These are phyloP conservation scores for Phytophthora meadii DNA, from an alignment of 352 stramenopile species.

Conservation along the genomic window DNA sequence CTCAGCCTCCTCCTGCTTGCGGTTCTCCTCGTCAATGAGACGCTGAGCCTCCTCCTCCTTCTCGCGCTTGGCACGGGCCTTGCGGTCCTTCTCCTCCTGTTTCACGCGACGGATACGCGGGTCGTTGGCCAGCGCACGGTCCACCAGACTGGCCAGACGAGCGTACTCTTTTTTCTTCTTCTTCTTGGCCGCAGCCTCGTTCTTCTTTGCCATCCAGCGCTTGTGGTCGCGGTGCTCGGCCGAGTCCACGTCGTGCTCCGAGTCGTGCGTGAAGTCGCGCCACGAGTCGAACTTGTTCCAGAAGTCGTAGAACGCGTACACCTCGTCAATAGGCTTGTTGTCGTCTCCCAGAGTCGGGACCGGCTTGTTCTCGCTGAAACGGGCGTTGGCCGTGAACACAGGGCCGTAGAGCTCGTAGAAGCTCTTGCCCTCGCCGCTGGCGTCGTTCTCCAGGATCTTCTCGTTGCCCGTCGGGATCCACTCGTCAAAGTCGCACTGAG, in stretches of 20 bases:
- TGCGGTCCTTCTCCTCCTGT: constrained; percentile 87
- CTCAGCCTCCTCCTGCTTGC: constrained; percentile 65
- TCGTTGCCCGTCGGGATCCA: constrained; percentile 78
- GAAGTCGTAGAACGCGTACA: constrained; percentile 91
- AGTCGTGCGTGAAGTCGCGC: constrained; percentile 85
- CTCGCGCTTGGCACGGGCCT: constrained; percentile 70
- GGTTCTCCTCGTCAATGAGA: constrained; percentile 74
- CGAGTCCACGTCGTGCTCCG: constrained; percentile 87
- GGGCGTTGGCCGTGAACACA: constrained; percentile 79
- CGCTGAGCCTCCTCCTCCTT: constrained; percentile 80
- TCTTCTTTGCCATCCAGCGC: constrained; percentile 91
- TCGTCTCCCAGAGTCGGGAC: constrained; percentile 78
- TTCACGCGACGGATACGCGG: constrained; percentile 85
- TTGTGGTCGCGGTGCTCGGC: constrained; percentile 88
- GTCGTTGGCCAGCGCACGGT: constrained; percentile 77
- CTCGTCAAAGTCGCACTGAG: constrained; percentile 89
- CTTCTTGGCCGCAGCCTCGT: constrained; percentile 86
- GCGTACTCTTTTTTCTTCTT: constrained; percentile 91
- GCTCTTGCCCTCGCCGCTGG: constrained; percentile 66
- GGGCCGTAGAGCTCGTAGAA: constrained; percentile 89
- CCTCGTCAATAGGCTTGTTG: constrained; percentile 61
- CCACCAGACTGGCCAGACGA: constrained; percentile 79
- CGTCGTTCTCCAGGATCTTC: constrained; percentile 81
- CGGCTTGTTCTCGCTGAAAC: constrained; percentile 84
- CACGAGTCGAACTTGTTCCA: constrained; percentile 91